Evolutionary conservation across 768 basidiomycete genomes (phyloP).

Genomic region (Termitomyces eurrhizus): DNA sequence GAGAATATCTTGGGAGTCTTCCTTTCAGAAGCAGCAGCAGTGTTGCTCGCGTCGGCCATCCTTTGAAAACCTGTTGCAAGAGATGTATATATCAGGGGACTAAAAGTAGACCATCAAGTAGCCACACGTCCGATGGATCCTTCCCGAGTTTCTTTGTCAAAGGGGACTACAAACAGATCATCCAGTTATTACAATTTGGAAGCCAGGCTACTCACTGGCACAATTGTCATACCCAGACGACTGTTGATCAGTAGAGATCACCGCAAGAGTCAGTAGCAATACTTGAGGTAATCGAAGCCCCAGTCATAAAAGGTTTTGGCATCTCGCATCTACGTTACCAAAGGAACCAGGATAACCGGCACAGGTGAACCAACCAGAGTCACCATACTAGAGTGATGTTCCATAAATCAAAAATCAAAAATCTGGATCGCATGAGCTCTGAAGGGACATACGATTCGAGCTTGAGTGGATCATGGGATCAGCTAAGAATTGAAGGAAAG

Average conservation of each 20-base stretch:
- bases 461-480: conserved; percentile 25
- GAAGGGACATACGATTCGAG: conserved; percentile 33
- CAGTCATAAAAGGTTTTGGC: conserved; percentile 54
- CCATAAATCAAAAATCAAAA: neutral
- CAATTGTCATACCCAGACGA: conserved; percentile 50
- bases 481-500: neutral
- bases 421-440: neutral
- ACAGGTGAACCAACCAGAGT: conserved; percentile 69
- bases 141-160: conserved; percentile 50
- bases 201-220: conserved; percentile 30
- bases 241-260: neutral
- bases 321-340: conserved; percentile 53
- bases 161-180: conserved; percentile 38
- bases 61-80: conserved; percentile 38
- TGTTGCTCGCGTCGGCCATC: conserved; percentile 56
- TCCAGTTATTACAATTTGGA: neutral
- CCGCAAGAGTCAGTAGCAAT: conserved; percentile 9
- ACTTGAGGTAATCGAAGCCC: conserved; percentile 71
- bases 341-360: conserved; percentile 62
- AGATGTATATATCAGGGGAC: neutral
- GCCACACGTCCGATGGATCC: conserved; percentile 52
- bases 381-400: conserved; percentile 40
- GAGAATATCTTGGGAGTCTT: conserved; percentile 53
- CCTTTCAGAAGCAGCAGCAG: conserved; percentile 39
- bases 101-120: neutral